Percentiles rank a stretch among this genome's conserved stretches.
These are phyloP conservation scores for Acanthamoeba triangularis DNA, from an alignment of 208 protist species.

Conservation along the genomic window DNA sequence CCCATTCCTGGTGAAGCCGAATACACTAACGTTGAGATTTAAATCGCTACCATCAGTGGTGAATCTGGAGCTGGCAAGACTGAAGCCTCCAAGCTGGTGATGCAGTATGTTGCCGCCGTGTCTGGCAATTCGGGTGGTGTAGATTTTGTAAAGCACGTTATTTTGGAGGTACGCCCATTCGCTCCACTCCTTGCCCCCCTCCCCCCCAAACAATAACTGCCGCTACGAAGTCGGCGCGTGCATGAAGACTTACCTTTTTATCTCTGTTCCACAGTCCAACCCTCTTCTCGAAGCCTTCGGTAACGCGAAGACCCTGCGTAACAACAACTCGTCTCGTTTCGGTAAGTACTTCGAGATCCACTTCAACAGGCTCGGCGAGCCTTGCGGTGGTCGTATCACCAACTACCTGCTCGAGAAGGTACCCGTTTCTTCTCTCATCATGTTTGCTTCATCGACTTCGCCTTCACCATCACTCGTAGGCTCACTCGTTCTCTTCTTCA, in stretches of 20 bases:
- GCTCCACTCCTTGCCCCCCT: neutral
- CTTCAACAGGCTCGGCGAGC: conserved; percentile 80
- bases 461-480: neutral
- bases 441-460: neutral
- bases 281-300: conserved; percentile 74
- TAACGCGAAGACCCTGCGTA: conserved; percentile 88
- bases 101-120: conserved; percentile 92
- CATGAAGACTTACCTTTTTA: neutral
- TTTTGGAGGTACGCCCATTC: conserved; percentile 59
- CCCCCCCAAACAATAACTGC: neutral
- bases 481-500: neutral
- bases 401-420: conserved; percentile 82
- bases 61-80: conserved; percentile 98
- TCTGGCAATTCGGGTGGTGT: conserved; percentile 53
- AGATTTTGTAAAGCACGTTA: conserved; percentile 76
- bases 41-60: conserved; percentile 84
- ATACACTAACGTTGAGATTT: neutral
- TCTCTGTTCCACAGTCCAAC: conserved; percentile 87
- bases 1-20: neutral
- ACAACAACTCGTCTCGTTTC: conserved; percentile 92
- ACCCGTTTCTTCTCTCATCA: neutral
- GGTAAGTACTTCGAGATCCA: conserved; percentile 89
- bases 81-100: conserved; percentile 97
- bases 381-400: conserved; percentile 79
- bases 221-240: neutral